Conservation (phyloP, 2,329 filamentous ascomycete genomes). For the Diatrype stigma region DNA sequence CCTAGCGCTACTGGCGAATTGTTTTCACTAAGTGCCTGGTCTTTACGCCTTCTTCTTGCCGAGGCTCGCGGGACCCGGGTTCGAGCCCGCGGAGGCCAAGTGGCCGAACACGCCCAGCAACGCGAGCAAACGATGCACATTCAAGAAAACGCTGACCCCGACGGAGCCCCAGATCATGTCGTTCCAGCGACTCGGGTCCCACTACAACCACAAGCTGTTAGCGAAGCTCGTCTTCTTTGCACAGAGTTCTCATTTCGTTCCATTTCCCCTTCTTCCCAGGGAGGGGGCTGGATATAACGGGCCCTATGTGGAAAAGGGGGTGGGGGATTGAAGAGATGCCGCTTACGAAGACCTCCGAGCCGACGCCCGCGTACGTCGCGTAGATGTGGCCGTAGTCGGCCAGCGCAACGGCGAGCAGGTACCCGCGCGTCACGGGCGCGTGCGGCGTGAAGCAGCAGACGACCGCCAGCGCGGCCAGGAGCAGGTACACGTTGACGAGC, state of each 20-base stretch:
- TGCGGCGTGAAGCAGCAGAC: slow-evolving; percentile 27
- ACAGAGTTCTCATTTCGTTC: too few species aligned
- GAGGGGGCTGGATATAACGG: too few species aligned
- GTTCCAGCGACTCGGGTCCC: slow-evolving; percentile 23
- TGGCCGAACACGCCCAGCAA: slow-evolving; percentile 23
- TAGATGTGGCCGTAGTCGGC: slow-evolving; percentile 33
- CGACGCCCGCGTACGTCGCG: slow-evolving; percentile 25
- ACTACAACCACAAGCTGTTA: too few species aligned
- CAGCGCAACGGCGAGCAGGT: slow-evolving; percentile 24
- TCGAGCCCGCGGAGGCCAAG: too few species aligned
- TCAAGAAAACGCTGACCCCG: slow-evolving; percentile 22
- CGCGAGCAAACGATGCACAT: slow-evolving; percentile 23
- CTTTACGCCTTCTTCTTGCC: too few species aligned
- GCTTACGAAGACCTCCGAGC: slow-evolving; percentile 21
- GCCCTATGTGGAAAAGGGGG: too few species aligned
- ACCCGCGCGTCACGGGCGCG: slow-evolving; percentile 17
- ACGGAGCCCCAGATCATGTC: slow-evolving; percentile 24
- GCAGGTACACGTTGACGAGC: slow-evolving; percentile 27
- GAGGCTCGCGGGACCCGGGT: too few species aligned
- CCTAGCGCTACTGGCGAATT: too few species aligned
- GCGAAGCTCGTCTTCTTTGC: too few species aligned
- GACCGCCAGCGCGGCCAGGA: slow-evolving; percentile 26
- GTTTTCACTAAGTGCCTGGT: too few species aligned
- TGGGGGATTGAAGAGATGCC: too few species aligned
- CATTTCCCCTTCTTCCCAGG: too few species aligned